These are phyloP conservation scores for Fraxinus anomala DNA, from an alignment of 257 asterid genomes.

Conservation along the genomic window DNA sequence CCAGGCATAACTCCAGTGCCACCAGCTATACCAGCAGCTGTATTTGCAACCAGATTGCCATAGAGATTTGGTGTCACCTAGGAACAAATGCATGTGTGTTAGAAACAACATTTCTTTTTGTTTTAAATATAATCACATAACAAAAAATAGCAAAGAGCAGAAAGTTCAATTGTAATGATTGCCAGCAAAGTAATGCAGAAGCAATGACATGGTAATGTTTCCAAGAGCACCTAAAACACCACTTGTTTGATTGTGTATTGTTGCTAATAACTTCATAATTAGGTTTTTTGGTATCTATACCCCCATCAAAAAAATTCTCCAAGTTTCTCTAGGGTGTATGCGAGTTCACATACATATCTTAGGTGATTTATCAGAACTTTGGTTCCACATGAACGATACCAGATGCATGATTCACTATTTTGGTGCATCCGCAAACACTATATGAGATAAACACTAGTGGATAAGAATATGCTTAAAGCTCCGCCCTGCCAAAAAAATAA, in stretches of 20 bases:
- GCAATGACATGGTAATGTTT: background rate
- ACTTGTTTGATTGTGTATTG: background rate
- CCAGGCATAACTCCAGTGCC: slow-evolving; percentile 99
- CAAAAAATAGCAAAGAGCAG: slow-evolving; percentile 6
- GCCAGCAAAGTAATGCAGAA: background rate
- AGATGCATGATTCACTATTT: background rate
- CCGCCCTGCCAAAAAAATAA: background rate
- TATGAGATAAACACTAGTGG: background rate
- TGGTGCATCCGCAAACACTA: background rate
- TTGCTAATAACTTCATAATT: background rate
- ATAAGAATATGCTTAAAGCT: background rate
- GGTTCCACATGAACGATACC: background rate
- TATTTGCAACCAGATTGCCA: slow-evolving; percentile 86
- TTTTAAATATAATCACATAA: background rate
- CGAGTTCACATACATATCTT: background rate
- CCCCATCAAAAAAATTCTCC: background rate
- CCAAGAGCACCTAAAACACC: background rate
- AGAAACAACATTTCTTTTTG: background rate
- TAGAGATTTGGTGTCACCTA: slow-evolving; percentile 99
- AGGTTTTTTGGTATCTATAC: background rate
- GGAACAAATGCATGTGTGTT: slow-evolving; percentile 6
- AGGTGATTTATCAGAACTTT: background rate
- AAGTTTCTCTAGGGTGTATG: background rate
- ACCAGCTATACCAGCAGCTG: slow-evolving; percentile 99
- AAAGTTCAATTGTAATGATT: background rate